Evolutionary conservation across 805 yeast genomes (phyloP), one percentile per base, ranked within the genome.

Genomic region (Sugiyamaella chiloensis): DNA sequence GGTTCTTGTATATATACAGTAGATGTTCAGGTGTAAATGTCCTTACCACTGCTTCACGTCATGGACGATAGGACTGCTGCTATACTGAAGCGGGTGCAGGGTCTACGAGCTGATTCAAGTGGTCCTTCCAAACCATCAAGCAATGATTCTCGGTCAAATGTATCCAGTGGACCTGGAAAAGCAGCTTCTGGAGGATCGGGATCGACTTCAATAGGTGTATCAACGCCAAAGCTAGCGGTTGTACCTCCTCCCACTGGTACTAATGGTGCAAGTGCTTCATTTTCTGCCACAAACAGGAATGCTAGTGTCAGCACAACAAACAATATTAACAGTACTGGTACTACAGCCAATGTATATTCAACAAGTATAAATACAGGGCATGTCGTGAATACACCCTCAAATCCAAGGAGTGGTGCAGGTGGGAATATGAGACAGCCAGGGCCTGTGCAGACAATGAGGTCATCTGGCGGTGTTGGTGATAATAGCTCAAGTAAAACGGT

Each of bases 11-110:
- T n/a, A n/a, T n/a, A n/a, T n/a, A n/a, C n/a, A n/a, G n/a, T n/a
- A n/a, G n/a, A n/a, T n/a, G n/a, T n/a, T n/a, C n/a, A n/a, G n/a
- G n/a, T n/a, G n/a, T n/a, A n/a, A n/a, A n/a, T n/a, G n/a, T n/a
- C n/a, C n/a, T n/a, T n/a, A n/a, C n/a, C n/a, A n/a, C n/a, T n/a
- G n/a, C n/a, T n/a, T n/a, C n/a, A n/a, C n/a, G 11, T 19, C 20
- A 42, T 42, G 46, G 42, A 47, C 7, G 50, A 47, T 9, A 39
- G 50, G n/a, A 43, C 47, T 7, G 44, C 44, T 47, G 46, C 50
- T 12, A 47, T 47, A 9, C 35, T 47, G 17, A 16, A 27, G 16
- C 31, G 40, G 12, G 39, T 44, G 6, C 21, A 34, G 27, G 30
- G 24, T 14, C 30, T 41, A 29, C 14, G 40, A 24, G 24, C 17